Evolutionary conservation across 2,329 filamentous ascomycete genomes (phyloP).

Genomic region (Trichoderma koningiopsis): DNA sequence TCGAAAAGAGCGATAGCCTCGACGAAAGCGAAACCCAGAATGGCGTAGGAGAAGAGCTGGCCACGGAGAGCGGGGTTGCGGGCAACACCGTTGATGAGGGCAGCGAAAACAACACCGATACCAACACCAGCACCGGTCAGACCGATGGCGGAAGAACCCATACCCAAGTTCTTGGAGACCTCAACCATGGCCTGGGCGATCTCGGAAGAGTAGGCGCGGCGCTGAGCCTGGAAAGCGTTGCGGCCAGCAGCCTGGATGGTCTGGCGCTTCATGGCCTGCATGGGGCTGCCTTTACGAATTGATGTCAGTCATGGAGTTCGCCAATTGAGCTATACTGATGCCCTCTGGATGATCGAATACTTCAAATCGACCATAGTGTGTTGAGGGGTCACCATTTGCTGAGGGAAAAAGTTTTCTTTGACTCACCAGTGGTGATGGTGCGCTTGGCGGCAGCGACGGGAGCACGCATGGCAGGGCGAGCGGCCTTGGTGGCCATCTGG

Average conservation of each 20-base stretch:
- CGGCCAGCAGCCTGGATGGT: conserved; percentile 68
- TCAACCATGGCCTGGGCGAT: conserved; percentile 86
- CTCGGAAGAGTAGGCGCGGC: conserved; percentile 83
- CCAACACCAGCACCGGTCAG: conserved; percentile 90
- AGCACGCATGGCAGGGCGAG: conserved; percentile 72
- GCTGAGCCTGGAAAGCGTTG: conserved; percentile 65
- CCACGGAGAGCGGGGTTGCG: conserved; percentile 93
- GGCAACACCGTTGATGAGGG: conserved; percentile 85
- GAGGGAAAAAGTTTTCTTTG: conserved; percentile 37
- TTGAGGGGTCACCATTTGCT: conserved; percentile 22
- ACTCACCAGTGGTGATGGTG: conserved; percentile 73
- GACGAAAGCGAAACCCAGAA: conserved; percentile 94
- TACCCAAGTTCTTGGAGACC: conserved; percentile 88
- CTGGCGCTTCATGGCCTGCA: conserved; percentile 77
- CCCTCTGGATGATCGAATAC: conserved; percentile 31
- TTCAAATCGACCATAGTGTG: conserved; percentile 9
- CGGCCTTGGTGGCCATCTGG: conserved; percentile 76
- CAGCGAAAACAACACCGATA: conserved; percentile 93
- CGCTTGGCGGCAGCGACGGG: conserved; percentile 70
- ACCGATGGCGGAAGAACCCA: conserved; percentile 88
- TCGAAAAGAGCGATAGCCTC: conserved; percentile 90
- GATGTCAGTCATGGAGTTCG: conserved; percentile 38
- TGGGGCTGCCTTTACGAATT: conserved; percentile 55
- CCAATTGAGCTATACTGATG: conserved; percentile 39
- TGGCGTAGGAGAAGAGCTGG: conserved; percentile 95